Base-by-base conservation (phyloP, 495 filamentous ascomycete species). In the Hyaloscypha finlandica region DNA sequence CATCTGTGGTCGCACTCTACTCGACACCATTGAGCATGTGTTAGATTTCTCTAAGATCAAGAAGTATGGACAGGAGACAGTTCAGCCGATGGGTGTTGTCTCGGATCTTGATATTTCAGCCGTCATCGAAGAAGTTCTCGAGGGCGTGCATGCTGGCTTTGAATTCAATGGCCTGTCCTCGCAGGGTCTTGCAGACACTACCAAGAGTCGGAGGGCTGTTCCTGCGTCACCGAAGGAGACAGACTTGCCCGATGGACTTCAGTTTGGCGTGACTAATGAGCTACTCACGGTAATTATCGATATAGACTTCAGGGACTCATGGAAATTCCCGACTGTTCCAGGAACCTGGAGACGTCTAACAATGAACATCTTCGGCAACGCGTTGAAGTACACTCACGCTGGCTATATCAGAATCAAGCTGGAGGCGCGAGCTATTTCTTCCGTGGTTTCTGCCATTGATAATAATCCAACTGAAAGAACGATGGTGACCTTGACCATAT, bases 281-380 rank as follows among this genome's bases (percentile, higher is more conserved):
- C 19, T 42, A 39, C 59, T 67, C 14, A 64, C 59, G 32, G 64
- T 70, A 4, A 63, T 70, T 22, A 51, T 67, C 39, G 68, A 70
- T 57, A 64, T 70, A 16, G 68, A 66, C 22, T 63, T 55, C 42
- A 48, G 57, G 53, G 37, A 63, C 12, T 59, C 71, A 16, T 79
- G 78, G 79, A 70, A 72, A 11, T 68, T 78, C 45, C 45, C 62
- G 12, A 65, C 57, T n/a, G 61, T 61, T 35, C 87, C 89, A 0
- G 90, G 65, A 69, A 76, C 90, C 2, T 76, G 91, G 55, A 83
- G 88, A 33, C 85, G 92, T 3, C 84, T 93, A 57, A 83, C 93
- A 29, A 90, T 93, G 88, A 94, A 95, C 66, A 65, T 94, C 1
- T 89, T 92, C 66, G 89, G 92, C 11, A 95, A 95, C 74, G 85